phyloP scores from a whole-genome alignment of 805 yeast species.

The Suhomyces vadensis region DNA sequence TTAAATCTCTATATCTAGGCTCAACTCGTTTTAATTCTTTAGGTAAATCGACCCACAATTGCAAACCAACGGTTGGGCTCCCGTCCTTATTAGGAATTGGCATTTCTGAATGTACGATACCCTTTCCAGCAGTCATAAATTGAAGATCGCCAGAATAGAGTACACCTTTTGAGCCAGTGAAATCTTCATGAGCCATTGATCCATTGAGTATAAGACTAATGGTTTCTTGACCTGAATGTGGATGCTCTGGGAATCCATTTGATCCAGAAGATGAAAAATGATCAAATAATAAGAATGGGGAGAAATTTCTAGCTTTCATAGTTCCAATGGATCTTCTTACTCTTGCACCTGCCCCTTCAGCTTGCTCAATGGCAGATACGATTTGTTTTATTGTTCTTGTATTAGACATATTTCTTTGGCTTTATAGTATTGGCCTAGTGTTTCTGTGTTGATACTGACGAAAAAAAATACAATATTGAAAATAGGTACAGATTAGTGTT shows the following conservation, averaged over 20 bases:
- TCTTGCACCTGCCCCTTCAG: constrained; percentile 85
- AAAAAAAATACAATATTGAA: too few species aligned
- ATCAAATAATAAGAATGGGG: constrained; percentile 84
- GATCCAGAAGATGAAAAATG: constrained; percentile 67
- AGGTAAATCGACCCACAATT: constrained; percentile 87
- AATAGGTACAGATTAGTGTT: too few species aligned
- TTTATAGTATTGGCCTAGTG: neutral
- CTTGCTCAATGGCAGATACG: constrained; percentile 60
- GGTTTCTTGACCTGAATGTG: constrained; percentile 84
- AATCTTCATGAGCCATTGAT: constrained; percentile 77
- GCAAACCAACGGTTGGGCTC: constrained; percentile 61
- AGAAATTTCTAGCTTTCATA: constrained; percentile 64
- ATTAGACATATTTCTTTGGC: constrained; percentile 41
- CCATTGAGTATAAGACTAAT: constrained; percentile 67
- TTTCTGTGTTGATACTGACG: too few species aligned
- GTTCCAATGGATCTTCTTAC: constrained; percentile 83
- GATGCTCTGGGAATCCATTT: constrained; percentile 81
- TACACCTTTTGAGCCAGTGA: constrained; percentile 78
- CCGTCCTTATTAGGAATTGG: constrained; percentile 58
- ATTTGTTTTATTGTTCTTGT: constrained; percentile 33
- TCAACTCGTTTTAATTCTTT: constrained; percentile 56
- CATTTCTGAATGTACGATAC: constrained; percentile 84
- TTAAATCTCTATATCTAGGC: constrained; percentile 79
- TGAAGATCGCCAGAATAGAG: constrained; percentile 82
- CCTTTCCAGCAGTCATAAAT: constrained; percentile 92